Evolutionary conservation across 139 green algal species (phyloP).

Genomic region (Chlamydomonas applanata): DNA sequence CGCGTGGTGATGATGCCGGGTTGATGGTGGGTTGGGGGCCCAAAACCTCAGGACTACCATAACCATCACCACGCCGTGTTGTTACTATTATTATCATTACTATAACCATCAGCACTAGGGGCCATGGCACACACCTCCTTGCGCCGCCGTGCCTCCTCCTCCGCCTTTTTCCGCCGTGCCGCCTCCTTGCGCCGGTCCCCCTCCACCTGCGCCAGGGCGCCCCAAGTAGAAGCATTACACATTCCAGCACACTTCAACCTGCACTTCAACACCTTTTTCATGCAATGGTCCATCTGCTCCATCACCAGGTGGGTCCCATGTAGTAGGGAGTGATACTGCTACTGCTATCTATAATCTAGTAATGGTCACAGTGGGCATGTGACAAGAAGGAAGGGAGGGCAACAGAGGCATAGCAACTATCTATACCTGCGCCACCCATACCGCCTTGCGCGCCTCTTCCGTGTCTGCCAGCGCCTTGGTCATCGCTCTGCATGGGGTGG

Average conservation of each 20-base stretch:
- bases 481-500: conserved; percentile 5
- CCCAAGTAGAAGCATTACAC: background rate
- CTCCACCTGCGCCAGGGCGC: conserved; percentile 25
- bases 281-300: too few species aligned
- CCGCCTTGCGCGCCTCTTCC: conserved; percentile 28
- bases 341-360: background rate
- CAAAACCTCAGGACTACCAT: too few species aligned
- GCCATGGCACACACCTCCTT: conserved; percentile 45
- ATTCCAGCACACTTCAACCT: too few species aligned
- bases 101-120: too few species aligned
- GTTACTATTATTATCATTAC: too few species aligned
- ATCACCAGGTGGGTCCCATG: too few species aligned
- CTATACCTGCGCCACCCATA: conserved; percentile 34
- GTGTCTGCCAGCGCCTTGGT: conserved; percentile 25
- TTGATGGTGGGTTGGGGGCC: too few species aligned
- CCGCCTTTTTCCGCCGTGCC: conserved; percentile 38
- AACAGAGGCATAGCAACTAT: background rate
- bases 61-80: too few species aligned
- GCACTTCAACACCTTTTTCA: too few species aligned
- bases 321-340: background rate
- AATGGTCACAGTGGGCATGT: background rate
- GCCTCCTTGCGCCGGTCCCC: conserved; percentile 46
- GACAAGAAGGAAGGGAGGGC: background rate
- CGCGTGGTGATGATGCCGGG: too few species aligned
- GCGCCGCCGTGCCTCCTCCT: conserved; percentile 36